phyloP scores from a whole-genome alignment of 108 stramenopile species.

The Cyclotella baltica region DNA sequence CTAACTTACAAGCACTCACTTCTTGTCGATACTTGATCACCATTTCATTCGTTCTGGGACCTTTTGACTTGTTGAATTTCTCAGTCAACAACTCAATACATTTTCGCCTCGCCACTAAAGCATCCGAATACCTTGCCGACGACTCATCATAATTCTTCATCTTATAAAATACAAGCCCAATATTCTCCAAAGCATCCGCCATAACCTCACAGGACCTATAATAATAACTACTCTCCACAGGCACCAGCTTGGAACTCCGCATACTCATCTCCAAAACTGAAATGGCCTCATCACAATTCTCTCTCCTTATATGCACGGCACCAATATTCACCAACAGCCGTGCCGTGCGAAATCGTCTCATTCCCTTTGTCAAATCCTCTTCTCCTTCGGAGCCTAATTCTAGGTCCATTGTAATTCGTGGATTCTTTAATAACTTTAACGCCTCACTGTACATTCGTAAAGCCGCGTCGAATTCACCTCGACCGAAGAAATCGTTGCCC shows the following conservation, averaged over 20 bases:
- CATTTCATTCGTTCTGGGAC: constrained; percentile 33
- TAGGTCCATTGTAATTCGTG: constrained; percentile 25
- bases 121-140: constrained; percentile 43
- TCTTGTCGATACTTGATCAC: constrained; percentile 38
- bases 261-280: constrained; percentile 42
- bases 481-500: constrained; percentile 56
- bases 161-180: constrained; percentile 51
- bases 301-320: constrained; percentile 50
- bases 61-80: constrained; percentile 30
- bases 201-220: constrained; percentile 42
- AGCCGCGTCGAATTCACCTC: constrained; percentile 53
- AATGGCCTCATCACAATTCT: constrained; percentile 45
- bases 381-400: constrained; percentile 17
- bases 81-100: constrained; percentile 44
- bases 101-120: constrained; percentile 44
- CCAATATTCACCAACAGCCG: constrained; percentile 55
- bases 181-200: constrained; percentile 56
- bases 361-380: constrained; percentile 25
- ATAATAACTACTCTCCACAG: constrained; percentile 28
- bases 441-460: constrained; percentile 61
- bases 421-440: constrained; percentile 45
- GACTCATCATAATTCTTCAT: constrained; percentile 42
- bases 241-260: constrained; percentile 45
- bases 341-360: constrained; percentile 47
- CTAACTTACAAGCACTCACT: constrained; percentile 40